phyloP scores from a whole-genome alignment of 78 protist species.

The Dictyostelium brefeldianum region DNA sequence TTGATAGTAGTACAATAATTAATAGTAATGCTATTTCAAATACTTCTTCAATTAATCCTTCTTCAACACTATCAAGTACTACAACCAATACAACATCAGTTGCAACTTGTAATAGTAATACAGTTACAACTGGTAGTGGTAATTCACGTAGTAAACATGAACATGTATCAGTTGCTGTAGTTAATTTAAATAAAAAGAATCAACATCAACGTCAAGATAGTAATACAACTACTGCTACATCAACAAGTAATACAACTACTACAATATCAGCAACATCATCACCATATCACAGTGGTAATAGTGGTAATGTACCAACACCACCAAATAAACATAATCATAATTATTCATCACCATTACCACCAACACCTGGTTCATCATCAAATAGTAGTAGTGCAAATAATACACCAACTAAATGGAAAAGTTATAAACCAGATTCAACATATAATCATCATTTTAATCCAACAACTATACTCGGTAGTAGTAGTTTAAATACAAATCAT shows the following conservation, averaged over 20 bases:
- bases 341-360: not conserved
- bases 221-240: not conserved
- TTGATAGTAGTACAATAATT: not conserved
- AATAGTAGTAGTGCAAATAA: not conserved
- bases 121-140: not conserved
- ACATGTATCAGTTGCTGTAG: too few relatives aligned
- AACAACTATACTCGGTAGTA: constrained; percentile 3
- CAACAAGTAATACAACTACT: not conserved
- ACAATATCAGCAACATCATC: not conserved
- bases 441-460: not conserved
- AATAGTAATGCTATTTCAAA: not conserved
- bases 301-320: constrained; percentile 4
- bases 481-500: not conserved
- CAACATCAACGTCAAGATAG: not conserved
- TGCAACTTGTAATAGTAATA: not conserved
- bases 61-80: not conserved
- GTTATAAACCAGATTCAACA: constrained; percentile 54
- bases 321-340: constrained; percentile 16
- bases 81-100: not conserved
- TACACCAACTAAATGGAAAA: constrained; percentile 53
- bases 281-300: not conserved
- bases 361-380: not conserved
- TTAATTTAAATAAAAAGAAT: too few relatives aligned
- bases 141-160: not conserved
- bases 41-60: not conserved